A percentile compares a stretch with the other conserved stretches of the same genome.
Conservation (phyloP, 2,329 filamentous ascomycete genomes). For the Fusarium tjaetaba region DNA sequence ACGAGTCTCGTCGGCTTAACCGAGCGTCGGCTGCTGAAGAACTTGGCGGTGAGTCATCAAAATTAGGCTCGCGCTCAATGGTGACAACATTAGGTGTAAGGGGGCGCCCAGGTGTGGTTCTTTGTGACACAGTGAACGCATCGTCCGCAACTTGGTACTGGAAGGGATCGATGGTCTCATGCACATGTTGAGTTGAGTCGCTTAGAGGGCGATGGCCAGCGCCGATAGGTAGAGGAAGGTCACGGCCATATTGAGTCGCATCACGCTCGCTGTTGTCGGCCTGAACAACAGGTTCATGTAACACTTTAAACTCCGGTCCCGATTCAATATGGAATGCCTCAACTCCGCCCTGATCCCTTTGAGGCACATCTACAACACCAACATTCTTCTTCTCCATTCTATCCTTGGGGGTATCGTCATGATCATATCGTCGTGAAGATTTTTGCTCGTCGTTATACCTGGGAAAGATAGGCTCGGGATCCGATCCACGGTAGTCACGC, state of each 20-base stretch:
- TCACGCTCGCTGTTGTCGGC: slow-evolving; percentile 40
- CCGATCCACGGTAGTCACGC: slow-evolving; percentile 43
- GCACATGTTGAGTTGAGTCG: slow-evolving; percentile 38
- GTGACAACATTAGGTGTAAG: slow-evolving; percentile 63
- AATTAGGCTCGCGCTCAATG: slow-evolving; percentile 64
- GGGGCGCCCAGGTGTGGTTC: slow-evolving; percentile 53
- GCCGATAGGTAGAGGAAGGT: slow-evolving; percentile 42
- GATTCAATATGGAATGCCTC: slow-evolving; percentile 45
- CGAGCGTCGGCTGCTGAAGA: slow-evolving; percentile 47
- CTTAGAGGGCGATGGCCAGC: slow-evolving; percentile 42
- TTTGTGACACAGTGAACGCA: slow-evolving; percentile 59
- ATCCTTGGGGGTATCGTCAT: slow-evolving; percentile 44
- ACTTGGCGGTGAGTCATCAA: slow-evolving; percentile 51
- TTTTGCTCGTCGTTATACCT: slow-evolving; percentile 46
- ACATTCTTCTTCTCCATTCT: slow-evolving; percentile 37
- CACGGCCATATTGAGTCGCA: slow-evolving; percentile 43
- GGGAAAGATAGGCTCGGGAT: slow-evolving; percentile 44
- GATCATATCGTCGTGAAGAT: slow-evolving; percentile 47
- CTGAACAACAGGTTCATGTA: slow-evolving; percentile 32
- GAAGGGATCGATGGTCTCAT: slow-evolving; percentile 63
- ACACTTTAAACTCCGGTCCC: slow-evolving; percentile 44
- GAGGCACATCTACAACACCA: slow-evolving; percentile 41
- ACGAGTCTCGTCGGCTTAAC: slow-evolving; percentile 61
- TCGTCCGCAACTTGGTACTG: slow-evolving; percentile 65
- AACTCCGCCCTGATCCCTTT: slow-evolving; percentile 39